Base-by-base conservation (phyloP, 2,329 filamentous ascomycete species). In the Cordyceps militaris region DNA sequence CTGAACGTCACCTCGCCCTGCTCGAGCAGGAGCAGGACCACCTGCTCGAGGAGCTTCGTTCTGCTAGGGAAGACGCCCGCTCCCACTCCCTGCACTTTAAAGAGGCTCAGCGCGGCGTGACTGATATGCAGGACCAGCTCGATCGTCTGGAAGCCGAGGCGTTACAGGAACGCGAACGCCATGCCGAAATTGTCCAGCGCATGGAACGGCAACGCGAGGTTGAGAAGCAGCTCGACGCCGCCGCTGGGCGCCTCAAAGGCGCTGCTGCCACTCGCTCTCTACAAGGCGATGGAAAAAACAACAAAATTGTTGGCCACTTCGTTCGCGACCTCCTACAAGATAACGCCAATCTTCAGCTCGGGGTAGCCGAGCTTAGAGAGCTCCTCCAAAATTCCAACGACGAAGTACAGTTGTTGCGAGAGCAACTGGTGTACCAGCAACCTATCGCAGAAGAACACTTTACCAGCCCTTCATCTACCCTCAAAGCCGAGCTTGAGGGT, bases 291-390 rank as follows among this genome's bases (percentile, higher is more conserved):
- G 81, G 82, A 63, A 76, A 75, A 57, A 84, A 79, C 61, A 85
- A 78, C 59, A 60, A 60, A 14, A 90, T 96, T 38, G 90, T 97
- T n/a, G 92, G 90, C 21, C 90, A 95, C 67, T 97, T 99, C 65
- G 94, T 99, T 57, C 91, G 92, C 64, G 94, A 97, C 69, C 89
- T 99, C 57, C 77, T 99, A 19, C 87, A 96, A 66, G 94, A 99
- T 70, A 99, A 99, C 67, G 91, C 92, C 10, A 96, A 91, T 64
- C 76, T 99, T 46, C 94, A 99, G 70, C 81, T 94, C 61, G 91
- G 91, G 16, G 95, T 97, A 60, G 84, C 92, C 54, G 94, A 99
- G 74, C 75, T 99, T 49, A 82, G 92, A 19, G 92, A 96, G 69
- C 86, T 99, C 84, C 79, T 99, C 23, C 82, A 91, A 66, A 91